Conservation (phyloP, 2,329 filamentous ascomycete species). For the Aspergillus carbonarius region DNA sequence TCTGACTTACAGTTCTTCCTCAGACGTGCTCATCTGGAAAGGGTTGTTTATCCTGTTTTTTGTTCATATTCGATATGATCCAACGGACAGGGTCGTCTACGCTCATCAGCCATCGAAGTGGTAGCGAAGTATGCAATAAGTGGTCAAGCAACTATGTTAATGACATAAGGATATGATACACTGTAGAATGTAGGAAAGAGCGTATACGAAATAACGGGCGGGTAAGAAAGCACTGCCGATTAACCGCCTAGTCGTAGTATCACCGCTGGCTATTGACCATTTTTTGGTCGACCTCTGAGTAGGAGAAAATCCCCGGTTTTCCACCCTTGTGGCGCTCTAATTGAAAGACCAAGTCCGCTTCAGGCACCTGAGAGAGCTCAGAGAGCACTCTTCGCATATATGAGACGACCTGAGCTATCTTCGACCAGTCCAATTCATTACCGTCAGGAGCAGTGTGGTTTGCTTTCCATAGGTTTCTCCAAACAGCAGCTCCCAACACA, state of each 20-base stretch:
- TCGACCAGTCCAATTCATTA: slow-evolving; percentile 58
- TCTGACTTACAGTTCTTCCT: background rate
- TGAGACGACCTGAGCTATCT: slow-evolving; percentile 61
- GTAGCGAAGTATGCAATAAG: background rate
- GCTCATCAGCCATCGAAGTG: background rate
- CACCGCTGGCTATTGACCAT: slow-evolving; percentile 36
- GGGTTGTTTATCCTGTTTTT: background rate
- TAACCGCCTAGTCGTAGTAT: background rate
- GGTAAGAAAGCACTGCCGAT: background rate
- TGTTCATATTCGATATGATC: background rate
- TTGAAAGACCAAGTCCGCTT: slow-evolving; percentile 56
- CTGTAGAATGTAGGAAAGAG: no score
- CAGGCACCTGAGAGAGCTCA: slow-evolving; percentile 53
- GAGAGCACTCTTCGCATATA: slow-evolving; percentile 62
- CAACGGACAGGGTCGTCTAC: background rate
- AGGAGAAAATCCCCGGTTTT: slow-evolving; percentile 33
- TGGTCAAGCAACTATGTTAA: background rate
- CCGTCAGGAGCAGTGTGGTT: slow-evolving; percentile 45
- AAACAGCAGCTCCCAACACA: slow-evolving; percentile 66
- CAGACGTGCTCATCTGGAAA: background rate
- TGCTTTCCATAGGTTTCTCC: slow-evolving; percentile 90
- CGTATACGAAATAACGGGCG: slow-evolving; percentile 1
- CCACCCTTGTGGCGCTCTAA: slow-evolving; percentile 41
- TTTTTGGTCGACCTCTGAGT: slow-evolving; percentile 37
- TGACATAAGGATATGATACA: background rate